Evolutionary conservation across 176 grass and related monocot genomes (phyloP), one percentile per base, ranked within the genome.

Genomic region (Juncus effusus): DNA sequence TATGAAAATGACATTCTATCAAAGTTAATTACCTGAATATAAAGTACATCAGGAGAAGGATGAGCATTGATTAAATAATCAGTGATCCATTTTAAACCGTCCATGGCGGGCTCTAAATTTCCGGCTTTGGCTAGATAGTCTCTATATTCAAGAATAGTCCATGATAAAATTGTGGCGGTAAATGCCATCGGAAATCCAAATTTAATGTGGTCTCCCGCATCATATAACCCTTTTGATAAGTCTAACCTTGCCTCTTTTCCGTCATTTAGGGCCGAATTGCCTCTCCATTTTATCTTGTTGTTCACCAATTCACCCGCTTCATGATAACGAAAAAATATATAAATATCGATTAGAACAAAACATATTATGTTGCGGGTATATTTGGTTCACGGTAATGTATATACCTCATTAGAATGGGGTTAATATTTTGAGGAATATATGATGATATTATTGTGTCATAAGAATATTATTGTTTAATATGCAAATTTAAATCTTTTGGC

Each of bases 161-260:
- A 96, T 0, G 81, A 52, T 16, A 96, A 79, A 56, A 96, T 79
- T 6, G 91, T 96, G 0, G 81, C 87, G 0, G 91, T 88, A 76
- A 90, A 96, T 0, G 87, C 91, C 91, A 96, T 90, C 3, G 91
- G 91, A 71, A 96, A 96, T 41, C 51, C 89, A 49, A 96, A 96
- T 62, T 96, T 96, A 15, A 96, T 83, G 72, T 96, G 91, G 80
- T 96, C 87, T 39, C 74, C 65, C 5, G 91, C 91, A 78, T 96
- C 91, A 39, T 96, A 96, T 79, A 96, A 73, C 52, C 91, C 87
- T 76, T 96, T 96, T 62, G 91, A 96, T 37, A 96, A 87, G 70
- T 96, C 91, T 69, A 96, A 62, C 35, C 61, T 38, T 0, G 69
- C 87, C 38, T 80, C 69, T 36, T 96, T 96, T 54, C 91, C 91